Evolutionary conservation across 2,329 filamentous ascomycete genomes (phyloP).

Genomic region (Phialophora verrucosa): DNA sequence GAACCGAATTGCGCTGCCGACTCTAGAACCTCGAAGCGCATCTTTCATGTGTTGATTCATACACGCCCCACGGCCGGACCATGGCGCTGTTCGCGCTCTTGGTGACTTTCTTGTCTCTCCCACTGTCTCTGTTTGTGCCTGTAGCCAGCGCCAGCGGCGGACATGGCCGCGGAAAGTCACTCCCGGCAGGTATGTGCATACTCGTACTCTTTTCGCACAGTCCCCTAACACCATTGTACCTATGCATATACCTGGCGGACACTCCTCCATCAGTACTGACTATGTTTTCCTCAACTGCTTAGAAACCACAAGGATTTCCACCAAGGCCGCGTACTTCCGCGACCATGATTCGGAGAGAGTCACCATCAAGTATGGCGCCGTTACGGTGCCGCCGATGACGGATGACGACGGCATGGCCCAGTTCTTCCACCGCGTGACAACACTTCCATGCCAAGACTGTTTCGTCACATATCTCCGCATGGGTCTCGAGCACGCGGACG

Average conservation of each 20-base stretch:
- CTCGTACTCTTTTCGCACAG: neutral
- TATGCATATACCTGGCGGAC: neutral
- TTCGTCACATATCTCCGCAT: slow-evolving; percentile 40
- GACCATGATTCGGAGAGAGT: slow-evolving; percentile 13
- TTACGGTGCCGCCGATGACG: slow-evolving; percentile 25
- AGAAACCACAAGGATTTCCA: slow-evolving; percentile 7
- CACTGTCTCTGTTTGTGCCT: slow-evolving; percentile 2
- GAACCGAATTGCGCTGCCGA: neutral
- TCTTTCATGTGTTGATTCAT: neutral
- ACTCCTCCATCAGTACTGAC: neutral
- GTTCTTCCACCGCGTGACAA: slow-evolving; percentile 16
- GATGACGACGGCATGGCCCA: slow-evolving; percentile 25
- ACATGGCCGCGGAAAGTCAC: slow-evolving; percentile 10
- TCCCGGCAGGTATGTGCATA: slow-evolving; percentile 6
- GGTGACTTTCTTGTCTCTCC: neutral
- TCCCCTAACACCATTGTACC: neutral
- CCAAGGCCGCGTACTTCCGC: slow-evolving; percentile 9
- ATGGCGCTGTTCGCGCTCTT: slow-evolving; percentile 9
- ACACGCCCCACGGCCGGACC: neutral
- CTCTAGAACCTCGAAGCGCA: neutral
- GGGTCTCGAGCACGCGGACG: slow-evolving; percentile 43
- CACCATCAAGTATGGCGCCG: slow-evolving; percentile 23
- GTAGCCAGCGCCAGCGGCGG: neutral
- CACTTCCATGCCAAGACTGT: slow-evolving; percentile 31
- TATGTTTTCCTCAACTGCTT: neutral